Conservation (phyloP, 805 yeast genomes). For the Starmerella etchellsii region DNA sequence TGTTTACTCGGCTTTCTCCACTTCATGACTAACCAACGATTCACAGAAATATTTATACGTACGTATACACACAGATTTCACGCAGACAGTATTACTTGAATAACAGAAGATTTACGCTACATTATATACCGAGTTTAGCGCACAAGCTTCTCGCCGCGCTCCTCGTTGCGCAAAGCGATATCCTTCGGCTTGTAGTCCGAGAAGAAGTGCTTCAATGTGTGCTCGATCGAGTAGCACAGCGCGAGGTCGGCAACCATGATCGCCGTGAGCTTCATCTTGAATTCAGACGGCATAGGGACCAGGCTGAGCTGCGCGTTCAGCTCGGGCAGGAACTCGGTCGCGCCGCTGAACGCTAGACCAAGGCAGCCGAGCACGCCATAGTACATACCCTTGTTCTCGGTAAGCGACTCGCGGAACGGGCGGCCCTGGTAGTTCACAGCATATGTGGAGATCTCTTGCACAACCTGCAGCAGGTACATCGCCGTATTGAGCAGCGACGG, state of each 20-base stretch:
- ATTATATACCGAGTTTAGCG: too few species aligned
- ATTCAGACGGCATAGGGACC: constrained; percentile 65
- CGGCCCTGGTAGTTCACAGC: constrained; percentile 96
- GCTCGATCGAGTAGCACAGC: constrained; percentile 65
- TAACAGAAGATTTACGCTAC: too few species aligned
- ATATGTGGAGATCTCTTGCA: constrained; percentile 94
- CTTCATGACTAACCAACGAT: constrained; percentile 3
- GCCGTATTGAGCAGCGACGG: constrained; percentile 94
- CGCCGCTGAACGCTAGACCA: constrained; percentile 73
- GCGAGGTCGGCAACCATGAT: constrained; percentile 65
- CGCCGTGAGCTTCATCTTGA: constrained; percentile 65
- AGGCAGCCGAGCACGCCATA: constrained; percentile 89
- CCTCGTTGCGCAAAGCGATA: constrained; percentile 43
- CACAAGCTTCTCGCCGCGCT: constrained; percentile 21
- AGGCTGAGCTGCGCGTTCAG: constrained; percentile 82
- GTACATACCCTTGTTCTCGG: constrained; percentile 91
- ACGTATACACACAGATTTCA: background rate
- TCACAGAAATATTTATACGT: background rate
- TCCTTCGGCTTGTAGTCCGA: constrained; percentile 89
- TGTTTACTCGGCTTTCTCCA: constrained; percentile 15
- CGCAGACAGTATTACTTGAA: too few species aligned
- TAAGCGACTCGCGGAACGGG: constrained; percentile 86
- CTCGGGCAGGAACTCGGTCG: constrained; percentile 92
- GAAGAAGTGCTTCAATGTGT: constrained; percentile 67
- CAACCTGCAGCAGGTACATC: constrained; percentile 82